These are phyloP conservation scores for Tanacetum coccineum DNA, from an alignment of 129 eudicot species.

Conservation along the genomic window DNA sequence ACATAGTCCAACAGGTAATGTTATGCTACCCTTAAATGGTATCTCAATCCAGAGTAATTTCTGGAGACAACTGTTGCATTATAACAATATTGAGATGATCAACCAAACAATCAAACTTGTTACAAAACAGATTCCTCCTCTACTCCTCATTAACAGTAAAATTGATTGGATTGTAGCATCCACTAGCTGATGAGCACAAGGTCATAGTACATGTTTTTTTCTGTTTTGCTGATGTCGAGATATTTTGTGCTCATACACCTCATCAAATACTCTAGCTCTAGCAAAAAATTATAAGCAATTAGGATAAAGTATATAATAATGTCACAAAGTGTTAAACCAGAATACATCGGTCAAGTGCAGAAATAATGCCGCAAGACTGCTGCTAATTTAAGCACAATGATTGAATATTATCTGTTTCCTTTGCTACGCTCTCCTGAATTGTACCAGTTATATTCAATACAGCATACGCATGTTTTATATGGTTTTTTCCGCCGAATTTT, in stretches of 20 bases:
- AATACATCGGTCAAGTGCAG: neutral
- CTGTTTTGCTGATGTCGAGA: neutral
- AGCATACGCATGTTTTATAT: too few species aligned
- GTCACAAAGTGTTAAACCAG: neutral
- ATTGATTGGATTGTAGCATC: neutral
- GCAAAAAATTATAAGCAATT: neutral
- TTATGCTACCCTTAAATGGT: neutral
- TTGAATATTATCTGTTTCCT: too few species aligned
- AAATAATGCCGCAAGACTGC: too few species aligned
- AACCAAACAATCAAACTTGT: neutral
- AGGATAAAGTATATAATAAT: neutral
- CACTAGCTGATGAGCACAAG: neutral
- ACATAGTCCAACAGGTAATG: neutral
- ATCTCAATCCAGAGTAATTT: neutral
- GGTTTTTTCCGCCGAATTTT: too few species aligned
- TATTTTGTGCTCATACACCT: neutral
- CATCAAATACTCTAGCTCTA: neutral
- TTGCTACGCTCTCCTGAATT: too few species aligned
- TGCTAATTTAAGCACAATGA: too few species aligned
- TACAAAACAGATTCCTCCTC: neutral
- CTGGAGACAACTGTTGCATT: neutral
- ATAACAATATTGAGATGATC: neutral
- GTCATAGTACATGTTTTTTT: neutral
- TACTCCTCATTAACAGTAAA: neutral
- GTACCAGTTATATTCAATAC: too few species aligned